Conservation (phyloP, 208 protist species). For the Wallacemonas sp. region DNA sequence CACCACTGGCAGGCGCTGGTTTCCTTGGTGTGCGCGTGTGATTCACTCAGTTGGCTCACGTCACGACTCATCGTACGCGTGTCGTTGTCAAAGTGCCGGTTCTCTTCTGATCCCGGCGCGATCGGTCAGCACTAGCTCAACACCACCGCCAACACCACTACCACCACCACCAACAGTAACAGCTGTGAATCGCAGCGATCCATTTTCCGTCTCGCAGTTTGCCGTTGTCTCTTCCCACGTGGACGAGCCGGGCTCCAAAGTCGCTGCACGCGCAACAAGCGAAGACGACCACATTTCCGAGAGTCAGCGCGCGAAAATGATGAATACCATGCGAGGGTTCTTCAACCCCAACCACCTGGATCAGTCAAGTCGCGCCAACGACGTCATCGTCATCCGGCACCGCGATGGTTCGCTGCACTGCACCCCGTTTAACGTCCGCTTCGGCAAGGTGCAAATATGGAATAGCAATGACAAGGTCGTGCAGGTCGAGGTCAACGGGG, state of each 20-base stretch:
- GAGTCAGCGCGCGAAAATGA: constrained; percentile 36
- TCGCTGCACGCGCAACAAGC: neutral
- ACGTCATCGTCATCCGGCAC: constrained; percentile 97
- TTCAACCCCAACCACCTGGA: constrained; percentile 85
- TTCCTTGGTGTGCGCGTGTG: too few species aligned
- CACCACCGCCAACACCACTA: too few species aligned
- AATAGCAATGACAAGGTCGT: constrained; percentile 91
- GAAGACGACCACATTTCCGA: neutral
- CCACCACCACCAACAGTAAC: too few species aligned
- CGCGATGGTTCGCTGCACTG: constrained; percentile 91
- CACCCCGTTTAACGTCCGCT: constrained; percentile 97
- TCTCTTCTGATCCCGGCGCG: too few species aligned
- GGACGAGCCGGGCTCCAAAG: too few species aligned
- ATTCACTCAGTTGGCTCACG: too few species aligned
- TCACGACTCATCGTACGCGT: too few species aligned
- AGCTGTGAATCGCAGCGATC: too few species aligned
- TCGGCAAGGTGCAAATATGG: constrained; percentile 95
- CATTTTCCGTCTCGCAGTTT: neutral
- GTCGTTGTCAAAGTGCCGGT: too few species aligned
- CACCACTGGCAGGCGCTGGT: too few species aligned
- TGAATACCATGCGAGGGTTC: constrained; percentile 68
- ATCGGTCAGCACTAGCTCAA: too few species aligned
- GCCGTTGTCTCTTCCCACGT: too few species aligned
- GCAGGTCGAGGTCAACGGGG: constrained; percentile 94
- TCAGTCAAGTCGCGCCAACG: constrained; percentile 93